Evolutionary conservation across 2,329 filamentous ascomycete species (phyloP).

Genomic region (Penicillium sp.): DNA sequence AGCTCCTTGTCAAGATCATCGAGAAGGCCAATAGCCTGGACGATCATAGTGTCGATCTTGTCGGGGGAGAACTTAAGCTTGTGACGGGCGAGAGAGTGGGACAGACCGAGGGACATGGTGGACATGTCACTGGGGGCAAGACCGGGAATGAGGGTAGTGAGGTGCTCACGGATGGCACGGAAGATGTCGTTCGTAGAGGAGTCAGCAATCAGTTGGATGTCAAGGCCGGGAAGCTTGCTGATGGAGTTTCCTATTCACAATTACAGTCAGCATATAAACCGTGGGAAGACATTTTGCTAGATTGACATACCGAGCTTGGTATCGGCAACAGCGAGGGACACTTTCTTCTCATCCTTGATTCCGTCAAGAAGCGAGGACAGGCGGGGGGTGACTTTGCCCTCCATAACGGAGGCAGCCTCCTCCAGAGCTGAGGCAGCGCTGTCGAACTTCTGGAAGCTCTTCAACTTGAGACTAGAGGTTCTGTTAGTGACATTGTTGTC

Average conservation of each 20-base stretch:
- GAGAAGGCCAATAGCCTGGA: conserved; percentile 89
- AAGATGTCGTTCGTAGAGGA: conserved; percentile 82
- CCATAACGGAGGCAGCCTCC: conserved; percentile 82
- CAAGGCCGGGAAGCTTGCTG: conserved; percentile 83
- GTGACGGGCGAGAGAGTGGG: conserved; percentile 92
- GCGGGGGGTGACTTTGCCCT: conserved; percentile 91
- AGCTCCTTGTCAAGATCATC: conserved; percentile 98
- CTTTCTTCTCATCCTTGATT: conserved; percentile 97
- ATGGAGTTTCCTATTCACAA: conserved; percentile 67
- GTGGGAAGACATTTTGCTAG: not conserved
- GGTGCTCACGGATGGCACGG: conserved; percentile 87
- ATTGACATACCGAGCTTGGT: conserved; percentile 68
- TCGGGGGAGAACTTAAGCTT: conserved; percentile 98
- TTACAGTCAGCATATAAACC: conserved; percentile 14
- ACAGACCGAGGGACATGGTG: conserved; percentile 93
- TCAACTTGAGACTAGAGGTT: conserved; percentile 73
- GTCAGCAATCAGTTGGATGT: conserved; percentile 79
- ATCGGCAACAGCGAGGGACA: conserved; percentile 88
- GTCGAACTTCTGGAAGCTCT: conserved; percentile 97
- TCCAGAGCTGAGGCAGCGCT: conserved; percentile 86
- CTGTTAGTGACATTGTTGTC: conserved; percentile 24
- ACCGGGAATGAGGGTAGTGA: conserved; percentile 86
- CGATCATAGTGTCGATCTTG: conserved; percentile 99
- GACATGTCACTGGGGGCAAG: conserved; percentile 80
- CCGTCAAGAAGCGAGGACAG: conserved; percentile 77